These are phyloP conservation scores for Linnemannia elongata DNA, from an alignment of 192 early-diverging fungal genomes.

Conservation along the genomic window DNA sequence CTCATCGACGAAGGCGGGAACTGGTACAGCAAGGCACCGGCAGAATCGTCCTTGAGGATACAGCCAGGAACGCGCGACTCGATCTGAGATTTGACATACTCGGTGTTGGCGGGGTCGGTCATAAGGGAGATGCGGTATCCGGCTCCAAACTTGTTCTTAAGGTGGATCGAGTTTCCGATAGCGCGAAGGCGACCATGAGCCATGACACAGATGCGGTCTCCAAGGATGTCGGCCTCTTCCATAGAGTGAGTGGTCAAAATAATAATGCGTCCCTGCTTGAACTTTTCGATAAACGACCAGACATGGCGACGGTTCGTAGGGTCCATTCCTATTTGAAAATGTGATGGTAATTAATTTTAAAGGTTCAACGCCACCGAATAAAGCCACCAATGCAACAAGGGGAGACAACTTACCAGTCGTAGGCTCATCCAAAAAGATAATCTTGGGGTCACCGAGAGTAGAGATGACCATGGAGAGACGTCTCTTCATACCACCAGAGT, in stretches of 20 bases:
- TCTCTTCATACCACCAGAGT: constrained; percentile 84
- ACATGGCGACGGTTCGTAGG: constrained; percentile 85
- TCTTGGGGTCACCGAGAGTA: constrained; percentile 77
- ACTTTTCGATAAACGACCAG: constrained; percentile 84
- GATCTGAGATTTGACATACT: constrained; percentile 64
- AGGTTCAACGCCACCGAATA: no score
- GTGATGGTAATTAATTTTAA: background rate
- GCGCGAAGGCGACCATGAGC: constrained; percentile 73
- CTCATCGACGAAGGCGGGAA: constrained; percentile 65
- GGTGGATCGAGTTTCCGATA: constrained; percentile 70
- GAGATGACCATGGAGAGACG: constrained; percentile 79
- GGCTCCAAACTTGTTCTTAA: constrained; percentile 81
- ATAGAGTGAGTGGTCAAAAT: constrained; percentile 81
- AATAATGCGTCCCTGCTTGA: constrained; percentile 79
- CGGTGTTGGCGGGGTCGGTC: constrained; percentile 60
- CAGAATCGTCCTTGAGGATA: constrained; percentile 77
- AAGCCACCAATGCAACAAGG: background rate
- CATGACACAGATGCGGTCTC: constrained; percentile 78
- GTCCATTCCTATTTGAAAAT: constrained; percentile 74
- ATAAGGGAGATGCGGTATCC: constrained; percentile 80
- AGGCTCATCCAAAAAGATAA: constrained; percentile 80
- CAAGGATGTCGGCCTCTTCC: constrained; percentile 77
- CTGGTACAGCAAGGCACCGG: constrained; percentile 76
- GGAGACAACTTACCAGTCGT: constrained; percentile 48
- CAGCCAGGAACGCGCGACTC: constrained; percentile 62